Base-by-base conservation (phyloP, 1,284 basidiomycete genomes). In the Sporisorium iseilematis-ciliati region DNA sequence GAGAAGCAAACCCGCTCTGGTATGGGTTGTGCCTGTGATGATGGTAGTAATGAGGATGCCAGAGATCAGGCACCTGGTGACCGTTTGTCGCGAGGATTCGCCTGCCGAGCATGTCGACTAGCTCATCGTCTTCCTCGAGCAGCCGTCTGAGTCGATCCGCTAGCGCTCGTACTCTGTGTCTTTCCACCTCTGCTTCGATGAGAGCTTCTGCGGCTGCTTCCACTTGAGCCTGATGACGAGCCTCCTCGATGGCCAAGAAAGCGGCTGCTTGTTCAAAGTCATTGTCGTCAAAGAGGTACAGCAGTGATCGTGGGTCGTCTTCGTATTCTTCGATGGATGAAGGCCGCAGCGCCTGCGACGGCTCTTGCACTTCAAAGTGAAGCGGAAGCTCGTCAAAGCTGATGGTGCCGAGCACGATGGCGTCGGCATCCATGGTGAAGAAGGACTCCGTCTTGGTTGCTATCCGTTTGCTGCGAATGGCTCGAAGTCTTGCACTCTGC, bases 211-310 rank as follows among this genome's bases (percentile, higher is more conserved):
- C 64, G 31, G 26, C 42, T 10, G 51, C 73, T 25, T 53, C 26
- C 12, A 33, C 49, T 20, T 55, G 53, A n/a, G 61, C 61, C 16
- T 57, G 65, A 23, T 54, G 65, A 29, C 61, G 61, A 11, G 57
- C 57, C 21, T 72, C 52, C 20, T 57, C 59, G 21, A 58, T 50
- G 48, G 74, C 68, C 7, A 58, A 16, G 6, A 64, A 56, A 3
- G 61, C 56, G 5, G 68, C 74, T 14, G 62, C 58, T 40, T 54
- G 60, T 26, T 73, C 63, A 43, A 67, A 64, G 29, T 74, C 64
- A 21, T 73, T 77, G 48, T 77, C 71, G 7, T 79, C 69, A 23
- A 77, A 54, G 14, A 79, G 51, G 23, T 81, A 81, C 11, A 81
- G 58, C 48, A 79, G 48, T 4, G 79, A 77, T 18, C 74, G 53